Percentiles rank a stretch among this genome's conserved stretches.
phyloP scores from a whole-genome alignment of 441 rosid genomes.

The Erysimum cheiri region DNA sequence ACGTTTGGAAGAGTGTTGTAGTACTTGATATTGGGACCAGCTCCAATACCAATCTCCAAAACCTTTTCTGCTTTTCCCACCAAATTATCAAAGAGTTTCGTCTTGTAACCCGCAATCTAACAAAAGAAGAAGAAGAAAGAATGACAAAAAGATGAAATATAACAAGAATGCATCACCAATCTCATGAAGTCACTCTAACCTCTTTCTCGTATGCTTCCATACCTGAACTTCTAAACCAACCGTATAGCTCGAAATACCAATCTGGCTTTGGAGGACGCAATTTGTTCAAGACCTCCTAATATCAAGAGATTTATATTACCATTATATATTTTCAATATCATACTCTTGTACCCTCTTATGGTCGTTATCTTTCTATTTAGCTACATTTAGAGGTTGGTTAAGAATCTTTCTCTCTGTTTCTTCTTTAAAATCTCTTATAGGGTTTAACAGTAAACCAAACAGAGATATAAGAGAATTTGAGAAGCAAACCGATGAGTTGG shows the following conservation, averaged over 20 bases:
- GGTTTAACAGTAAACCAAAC: not conserved
- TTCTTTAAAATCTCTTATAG: too few relatives aligned
- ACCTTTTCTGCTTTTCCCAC: slow-evolving; percentile 66
- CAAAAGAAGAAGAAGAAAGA: slow-evolving; percentile 14
- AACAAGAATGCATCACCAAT: not conserved
- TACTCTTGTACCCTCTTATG: not conserved
- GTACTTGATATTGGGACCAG: slow-evolving; percentile 85
- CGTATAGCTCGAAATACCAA: slow-evolving; percentile 82
- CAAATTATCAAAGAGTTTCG: slow-evolving; percentile 53
- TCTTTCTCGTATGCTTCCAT: slow-evolving; percentile 75
- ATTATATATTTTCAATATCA: too few relatives aligned
- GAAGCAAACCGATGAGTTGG: slow-evolving; percentile 1
- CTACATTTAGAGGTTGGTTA: not conserved
- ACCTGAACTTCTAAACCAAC: slow-evolving; percentile 51
- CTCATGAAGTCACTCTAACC: slow-evolving; percentile 47
- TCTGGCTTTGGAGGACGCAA: slow-evolving; percentile 4
- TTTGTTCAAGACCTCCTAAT: slow-evolving; percentile 67
- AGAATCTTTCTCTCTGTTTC: not conserved
- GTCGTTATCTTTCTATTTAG: not conserved
- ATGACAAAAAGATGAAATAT: not conserved
- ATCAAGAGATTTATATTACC: too few relatives aligned
- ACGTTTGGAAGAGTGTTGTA: slow-evolving; percentile 55
- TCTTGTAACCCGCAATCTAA: slow-evolving; percentile 72
- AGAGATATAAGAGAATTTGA: not conserved
- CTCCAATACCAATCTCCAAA: slow-evolving; percentile 70